Conservation (phyloP, 2,329 filamentous ascomycete species). For the Scytalidium lignicola region DNA sequence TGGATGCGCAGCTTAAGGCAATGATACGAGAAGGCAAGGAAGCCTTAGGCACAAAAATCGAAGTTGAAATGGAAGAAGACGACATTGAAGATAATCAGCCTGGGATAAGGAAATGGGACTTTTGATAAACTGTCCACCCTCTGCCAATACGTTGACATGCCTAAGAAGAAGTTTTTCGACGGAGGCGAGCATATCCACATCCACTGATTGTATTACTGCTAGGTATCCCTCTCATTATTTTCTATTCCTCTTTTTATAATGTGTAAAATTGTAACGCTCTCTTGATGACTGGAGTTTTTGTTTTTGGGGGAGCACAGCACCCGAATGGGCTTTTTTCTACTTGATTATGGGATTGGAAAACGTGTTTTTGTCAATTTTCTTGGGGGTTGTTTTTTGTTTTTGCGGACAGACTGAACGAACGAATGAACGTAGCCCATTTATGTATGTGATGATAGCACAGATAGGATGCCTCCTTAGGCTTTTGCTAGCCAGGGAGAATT, state of each 20-base stretch:
- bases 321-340: not conserved
- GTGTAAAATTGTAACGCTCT: not conserved
- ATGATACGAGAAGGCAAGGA: slow-evolving; percentile 89
- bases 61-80: not conserved
- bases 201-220: not conserved
- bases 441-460: not conserved
- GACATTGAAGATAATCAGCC: not conserved
- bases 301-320: not conserved
- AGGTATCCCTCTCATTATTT: not conserved
- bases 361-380: not conserved
- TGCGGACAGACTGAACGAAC: not conserved
- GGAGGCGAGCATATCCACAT: not conserved
- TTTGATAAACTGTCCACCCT: not conserved
- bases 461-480: not conserved
- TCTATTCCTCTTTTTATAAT: not conserved
- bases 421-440: not conserved
- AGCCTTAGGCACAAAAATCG: slow-evolving; percentile 66
- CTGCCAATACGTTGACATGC: not conserved
- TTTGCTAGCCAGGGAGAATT: too few species aligned
- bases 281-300: not conserved
- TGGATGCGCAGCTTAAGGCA: slow-evolving; percentile 73
- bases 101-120: not conserved
- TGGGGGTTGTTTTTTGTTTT: not conserved
- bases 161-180: not conserved
- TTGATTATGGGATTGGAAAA: not conserved